Evolutionary conservation across 768 basidiomycete species (phyloP).

Genomic region (Russula brevipes): DNA sequence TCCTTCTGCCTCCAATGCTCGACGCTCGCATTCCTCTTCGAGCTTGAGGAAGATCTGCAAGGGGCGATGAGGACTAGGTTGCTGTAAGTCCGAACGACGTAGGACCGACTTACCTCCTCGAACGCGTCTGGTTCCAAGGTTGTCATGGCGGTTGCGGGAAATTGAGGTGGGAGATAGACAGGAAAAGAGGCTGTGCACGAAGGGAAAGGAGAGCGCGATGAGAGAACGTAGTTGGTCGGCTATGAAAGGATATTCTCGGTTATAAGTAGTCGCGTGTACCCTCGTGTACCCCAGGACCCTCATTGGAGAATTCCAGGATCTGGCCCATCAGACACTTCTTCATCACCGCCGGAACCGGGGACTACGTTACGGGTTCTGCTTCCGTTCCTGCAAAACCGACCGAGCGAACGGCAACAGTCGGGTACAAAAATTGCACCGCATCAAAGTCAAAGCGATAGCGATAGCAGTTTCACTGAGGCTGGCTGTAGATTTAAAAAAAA

Average conservation of each 20-base stretch:
- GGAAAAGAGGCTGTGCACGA: neutral
- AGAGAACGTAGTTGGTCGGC: constrained; percentile 11
- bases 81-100: neutral
- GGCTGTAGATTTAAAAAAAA: neutral
- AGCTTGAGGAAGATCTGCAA: constrained; percentile 52
- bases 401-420: neutral
- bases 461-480: neutral
- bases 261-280: constrained; percentile 14
- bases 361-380: constrained; percentile 18
- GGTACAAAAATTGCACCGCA: constrained; percentile 10
- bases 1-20: constrained; percentile 38
- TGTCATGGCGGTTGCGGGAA: constrained; percentile 3
- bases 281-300: constrained; percentile 10
- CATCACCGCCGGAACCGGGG: constrained; percentile 20
- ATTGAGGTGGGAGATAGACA: constrained; percentile 1
- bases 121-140: constrained; percentile 21
- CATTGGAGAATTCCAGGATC: constrained; percentile 18
- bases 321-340: constrained; percentile 21
- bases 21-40: constrained; percentile 51
- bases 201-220: constrained; percentile 7
- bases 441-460: neutral
- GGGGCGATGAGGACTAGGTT: neutral
- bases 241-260: constrained; percentile 5
- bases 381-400: constrained; percentile 14
- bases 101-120: constrained; percentile 20